These are phyloP conservation scores for Flagelloscypha sp. DNA, from an alignment of 768 basidiomycete genomes.

Conservation along the genomic window DNA sequence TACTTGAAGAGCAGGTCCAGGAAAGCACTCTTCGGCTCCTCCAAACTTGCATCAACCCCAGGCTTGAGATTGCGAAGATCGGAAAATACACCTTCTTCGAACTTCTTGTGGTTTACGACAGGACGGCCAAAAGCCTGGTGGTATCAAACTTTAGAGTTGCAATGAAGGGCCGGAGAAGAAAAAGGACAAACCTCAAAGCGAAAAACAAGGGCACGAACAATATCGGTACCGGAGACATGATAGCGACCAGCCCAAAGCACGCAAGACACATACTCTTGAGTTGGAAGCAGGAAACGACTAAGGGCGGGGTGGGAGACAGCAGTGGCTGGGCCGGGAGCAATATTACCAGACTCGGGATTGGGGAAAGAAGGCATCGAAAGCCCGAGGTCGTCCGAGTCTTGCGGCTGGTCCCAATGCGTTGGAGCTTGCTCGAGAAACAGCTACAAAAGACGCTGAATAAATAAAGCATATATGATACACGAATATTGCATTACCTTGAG, in stretches of 20 bases:
- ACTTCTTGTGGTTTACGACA: conserved; percentile 91
- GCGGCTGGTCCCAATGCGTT: conserved; percentile 53
- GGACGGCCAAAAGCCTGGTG: conserved; percentile 75
- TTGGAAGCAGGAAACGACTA: conserved; percentile 81
- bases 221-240: conserved; percentile 95
- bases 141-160: neutral
- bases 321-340: conserved; percentile 30
- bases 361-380: conserved; percentile 10
- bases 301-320: conserved; percentile 72
- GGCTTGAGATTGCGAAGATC: conserved; percentile 93
- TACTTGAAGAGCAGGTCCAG: conserved; percentile 92
- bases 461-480: too few relatives aligned
- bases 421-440: conserved; percentile 85
- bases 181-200: conserved; percentile 63
- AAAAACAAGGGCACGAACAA: conserved; percentile 91
- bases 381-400: conserved; percentile 13
- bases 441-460: too few relatives aligned
- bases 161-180: conserved; percentile 4
- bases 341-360: too few relatives aligned
- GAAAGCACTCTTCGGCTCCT: conserved; percentile 94
- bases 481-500: too few relatives aligned
- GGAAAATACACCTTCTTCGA: conserved; percentile 93
- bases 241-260: conserved; percentile 88
- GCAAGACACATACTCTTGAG: conserved; percentile 83
- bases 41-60: conserved; percentile 83